A percentile compares a stretch with the other conserved stretches of the same genome.
phyloP scores from a whole-genome alignment of 768 basidiomycete genomes.

The Fomitopsis serialis region DNA sequence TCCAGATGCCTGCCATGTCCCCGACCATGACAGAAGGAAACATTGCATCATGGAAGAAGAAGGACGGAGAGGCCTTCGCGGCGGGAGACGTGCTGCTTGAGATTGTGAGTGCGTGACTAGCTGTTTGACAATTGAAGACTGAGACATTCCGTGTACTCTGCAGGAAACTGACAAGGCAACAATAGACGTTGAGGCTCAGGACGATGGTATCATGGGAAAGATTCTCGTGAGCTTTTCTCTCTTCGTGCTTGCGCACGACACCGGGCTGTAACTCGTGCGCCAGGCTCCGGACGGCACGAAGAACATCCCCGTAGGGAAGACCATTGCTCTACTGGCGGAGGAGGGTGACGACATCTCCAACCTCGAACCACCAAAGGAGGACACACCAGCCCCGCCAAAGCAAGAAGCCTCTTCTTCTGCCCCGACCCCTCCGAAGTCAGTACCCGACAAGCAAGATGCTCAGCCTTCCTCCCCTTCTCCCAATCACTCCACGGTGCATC shows the following conservation, averaged over 20 bases:
- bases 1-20: constrained; percentile 96
- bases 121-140: background rate
- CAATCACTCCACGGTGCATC: constrained; percentile 18
- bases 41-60: constrained; percentile 87
- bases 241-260: background rate
- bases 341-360: constrained; percentile 94
- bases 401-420: constrained; percentile 13
- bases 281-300: constrained; percentile 77
- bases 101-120: constrained; percentile 50
- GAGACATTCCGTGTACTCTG: background rate
- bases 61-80: constrained; percentile 72
- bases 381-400: constrained; percentile 18
- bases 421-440: constrained; percentile 12
- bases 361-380: constrained; percentile 56
- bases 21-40: constrained; percentile 97
- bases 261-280: background rate
- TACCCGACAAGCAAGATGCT: constrained; percentile 2
- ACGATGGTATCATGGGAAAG: constrained; percentile 91
- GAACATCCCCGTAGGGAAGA: constrained; percentile 79
- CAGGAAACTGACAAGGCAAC: constrained; percentile 95
- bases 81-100: constrained; percentile 86
- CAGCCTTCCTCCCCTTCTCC: constrained; percentile 5
- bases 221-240: constrained; percentile 57
- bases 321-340: constrained; percentile 91
- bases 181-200: constrained; percentile 98